A percentile compares a stretch with the other conserved stretches of the same genome.
Conservation (phyloP, 345 rosid genomes). For the Hibiscus syriacus region DNA sequence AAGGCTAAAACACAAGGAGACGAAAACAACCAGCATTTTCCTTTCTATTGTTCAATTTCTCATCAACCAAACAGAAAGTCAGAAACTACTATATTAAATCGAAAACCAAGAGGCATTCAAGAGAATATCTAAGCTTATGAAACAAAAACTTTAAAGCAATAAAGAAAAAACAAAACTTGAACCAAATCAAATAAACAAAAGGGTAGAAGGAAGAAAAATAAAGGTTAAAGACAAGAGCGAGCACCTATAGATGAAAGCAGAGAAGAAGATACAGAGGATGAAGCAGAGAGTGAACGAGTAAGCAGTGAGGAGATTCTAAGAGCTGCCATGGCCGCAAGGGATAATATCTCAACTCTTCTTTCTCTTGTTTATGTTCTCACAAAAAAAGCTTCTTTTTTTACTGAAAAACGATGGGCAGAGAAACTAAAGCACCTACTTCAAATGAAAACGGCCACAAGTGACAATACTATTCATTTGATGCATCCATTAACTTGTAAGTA, state of each 20-base stretch:
- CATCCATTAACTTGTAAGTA: background rate
- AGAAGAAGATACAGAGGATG: too few species aligned
- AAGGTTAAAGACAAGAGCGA: background rate
- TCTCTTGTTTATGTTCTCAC: background rate
- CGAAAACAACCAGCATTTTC: background rate
- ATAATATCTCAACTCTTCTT: background rate
- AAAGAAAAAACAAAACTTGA: background rate
- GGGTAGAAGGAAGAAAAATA: too few species aligned
- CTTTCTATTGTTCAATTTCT: background rate
- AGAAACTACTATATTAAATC: background rate
- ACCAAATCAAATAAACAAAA: background rate
- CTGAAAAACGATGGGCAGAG: background rate
- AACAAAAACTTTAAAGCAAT: too few species aligned
- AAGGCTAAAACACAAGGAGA: background rate
- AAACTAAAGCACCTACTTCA: background rate
- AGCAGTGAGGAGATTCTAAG: constrained; percentile 47
- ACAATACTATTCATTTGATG: too few species aligned
- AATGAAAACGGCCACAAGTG: too few species aligned
- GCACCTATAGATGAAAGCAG: constrained; percentile 37
- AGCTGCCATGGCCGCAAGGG: constrained; percentile 46
- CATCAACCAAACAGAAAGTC: constrained; percentile 4
- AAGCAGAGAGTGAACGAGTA: constrained; percentile 26
- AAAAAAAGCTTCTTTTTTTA: too few species aligned
- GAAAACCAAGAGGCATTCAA: too few species aligned
- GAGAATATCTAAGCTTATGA: background rate